These are phyloP conservation scores for Chromera velia DNA, from an alignment of 73 alveolate genomes.

Conservation along the genomic window DNA sequence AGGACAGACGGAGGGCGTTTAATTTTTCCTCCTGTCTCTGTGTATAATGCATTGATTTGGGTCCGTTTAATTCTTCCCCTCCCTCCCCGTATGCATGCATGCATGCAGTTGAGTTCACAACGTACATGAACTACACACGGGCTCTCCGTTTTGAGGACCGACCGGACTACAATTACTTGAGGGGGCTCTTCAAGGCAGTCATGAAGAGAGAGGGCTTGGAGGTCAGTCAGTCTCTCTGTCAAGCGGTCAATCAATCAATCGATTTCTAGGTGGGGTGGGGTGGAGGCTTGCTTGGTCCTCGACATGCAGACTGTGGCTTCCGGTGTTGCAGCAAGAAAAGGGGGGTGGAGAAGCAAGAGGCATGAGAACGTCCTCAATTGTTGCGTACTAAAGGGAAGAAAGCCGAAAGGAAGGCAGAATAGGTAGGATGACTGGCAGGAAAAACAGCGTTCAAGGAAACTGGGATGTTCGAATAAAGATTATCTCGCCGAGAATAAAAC, in stretches of 20 bases:
- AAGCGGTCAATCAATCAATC: too few relatives aligned
- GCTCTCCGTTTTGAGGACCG: conserved; percentile 74
- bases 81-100: background rate
- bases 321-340: background rate
- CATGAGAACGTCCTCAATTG: conserved; percentile 29
- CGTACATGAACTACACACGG: conserved; percentile 61
- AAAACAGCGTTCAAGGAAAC: too few relatives aligned
- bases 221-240: too few relatives aligned
- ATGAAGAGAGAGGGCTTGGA: conserved; percentile 56
- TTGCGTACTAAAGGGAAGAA: conserved; percentile 14
- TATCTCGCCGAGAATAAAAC: too few relatives aligned
- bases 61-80: too few relatives aligned
- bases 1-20: background rate
- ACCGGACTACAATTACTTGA: conserved; percentile 77
- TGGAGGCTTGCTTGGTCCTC: background rate
- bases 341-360: conserved; percentile 10
- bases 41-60: too few relatives aligned
- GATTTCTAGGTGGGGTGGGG: too few relatives aligned
- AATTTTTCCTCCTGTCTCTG: background rate
- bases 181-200: conserved; percentile 66
- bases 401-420: too few relatives aligned
- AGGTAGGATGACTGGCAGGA: too few relatives aligned
- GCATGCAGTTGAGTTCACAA: conserved; percentile 51
- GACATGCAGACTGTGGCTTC: background rate
- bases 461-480: too few relatives aligned